These are phyloP conservation scores for Colletotrichum trifolii DNA, from an alignment of 2,329 filamentous ascomycete species.

Conservation along the genomic window DNA sequence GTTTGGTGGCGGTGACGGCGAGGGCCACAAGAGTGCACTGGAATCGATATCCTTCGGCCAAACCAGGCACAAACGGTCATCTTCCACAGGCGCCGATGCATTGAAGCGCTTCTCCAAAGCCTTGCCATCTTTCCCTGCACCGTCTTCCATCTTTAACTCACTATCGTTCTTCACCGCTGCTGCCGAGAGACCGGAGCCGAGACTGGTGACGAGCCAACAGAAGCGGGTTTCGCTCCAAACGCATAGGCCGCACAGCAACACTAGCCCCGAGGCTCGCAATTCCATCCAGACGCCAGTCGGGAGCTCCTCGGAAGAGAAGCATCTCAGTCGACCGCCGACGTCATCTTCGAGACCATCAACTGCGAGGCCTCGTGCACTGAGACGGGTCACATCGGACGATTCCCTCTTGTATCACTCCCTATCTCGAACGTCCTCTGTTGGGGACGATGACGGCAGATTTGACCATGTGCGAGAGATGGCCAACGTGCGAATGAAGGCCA, in stretches of 20 bases:
- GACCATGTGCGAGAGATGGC: conserved; percentile 84
- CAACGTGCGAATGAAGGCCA: conserved; percentile 89
- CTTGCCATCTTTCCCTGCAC: conserved; percentile 59
- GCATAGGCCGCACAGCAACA: conserved; percentile 21
- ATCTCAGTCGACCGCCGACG: conserved; percentile 11
- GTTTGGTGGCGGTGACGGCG: conserved; percentile 43
- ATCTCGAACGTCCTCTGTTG: conserved; percentile 83
- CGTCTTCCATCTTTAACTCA: conserved; percentile 35
- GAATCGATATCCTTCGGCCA: conserved; percentile 58
- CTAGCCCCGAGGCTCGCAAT: conserved; percentile 10
- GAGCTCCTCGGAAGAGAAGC: background rate
- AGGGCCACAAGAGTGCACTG: conserved; percentile 49
- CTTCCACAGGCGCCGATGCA: conserved; percentile 67
- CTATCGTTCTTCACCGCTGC: conserved; percentile 36
- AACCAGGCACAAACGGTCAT: conserved; percentile 60
- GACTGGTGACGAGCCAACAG: conserved; percentile 1
- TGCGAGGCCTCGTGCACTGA: conserved; percentile 49
- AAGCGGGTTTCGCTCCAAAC: conserved; percentile 5
- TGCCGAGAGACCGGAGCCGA: conserved; percentile 29
- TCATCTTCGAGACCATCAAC: conserved; percentile 24
- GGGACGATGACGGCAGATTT: conserved; percentile 81
- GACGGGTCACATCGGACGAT: conserved; percentile 78
- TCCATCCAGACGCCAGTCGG: conserved; percentile 9
- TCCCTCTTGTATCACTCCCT: conserved; percentile 81
- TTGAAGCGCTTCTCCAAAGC: conserved; percentile 67